A percentile compares a stretch with the other conserved stretches of the same genome.
These are phyloP conservation scores for Plasmodium ovale DNA, from an alignment of 169 alveolate species.

Conservation along the genomic window DNA sequence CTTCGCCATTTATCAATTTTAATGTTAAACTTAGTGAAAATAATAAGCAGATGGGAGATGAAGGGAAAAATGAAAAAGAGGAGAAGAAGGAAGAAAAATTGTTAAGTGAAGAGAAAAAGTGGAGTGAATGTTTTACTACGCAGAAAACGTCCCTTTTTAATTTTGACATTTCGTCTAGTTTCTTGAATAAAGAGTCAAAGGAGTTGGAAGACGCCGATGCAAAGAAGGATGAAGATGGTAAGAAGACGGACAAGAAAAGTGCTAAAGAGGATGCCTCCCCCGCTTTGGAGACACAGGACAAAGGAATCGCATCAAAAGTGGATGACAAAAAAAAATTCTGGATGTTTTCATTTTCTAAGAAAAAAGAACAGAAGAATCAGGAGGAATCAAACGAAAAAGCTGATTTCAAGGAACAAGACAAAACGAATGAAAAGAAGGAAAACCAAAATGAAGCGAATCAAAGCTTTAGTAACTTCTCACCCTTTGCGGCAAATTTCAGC, in stretches of 20 bases:
- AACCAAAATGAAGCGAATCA: neutral
- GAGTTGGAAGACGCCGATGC: neutral
- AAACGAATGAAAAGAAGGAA: constrained; percentile 8
- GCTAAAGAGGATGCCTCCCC: neutral
- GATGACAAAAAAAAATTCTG: constrained; percentile 48
- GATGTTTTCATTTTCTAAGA: constrained; percentile 45
- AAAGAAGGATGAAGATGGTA: neutral
- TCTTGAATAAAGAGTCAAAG: constrained; percentile 2
- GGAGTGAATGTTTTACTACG: constrained; percentile 16
- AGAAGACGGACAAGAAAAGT: neutral
- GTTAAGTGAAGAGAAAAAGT: constrained; percentile 22
- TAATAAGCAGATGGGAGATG: neutral
- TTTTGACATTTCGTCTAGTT: constrained; percentile 16
- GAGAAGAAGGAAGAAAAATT: constrained; percentile 10
- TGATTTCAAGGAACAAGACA: neutral
- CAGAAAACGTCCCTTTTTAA: constrained; percentile 32
- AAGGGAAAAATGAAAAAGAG: neutral
- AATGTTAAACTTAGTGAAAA: constrained; percentile 9
- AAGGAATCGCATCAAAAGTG: neutral
- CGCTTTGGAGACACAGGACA: neutral
- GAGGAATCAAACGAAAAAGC: constrained; percentile 3
- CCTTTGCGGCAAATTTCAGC: neutral
- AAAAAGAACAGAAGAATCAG: constrained; percentile 22
- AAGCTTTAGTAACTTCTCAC: neutral
- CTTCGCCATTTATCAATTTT: neutral